Conservation (phyloP, 2,329 filamentous ascomycete species). For the Fusarium secorum region DNA sequence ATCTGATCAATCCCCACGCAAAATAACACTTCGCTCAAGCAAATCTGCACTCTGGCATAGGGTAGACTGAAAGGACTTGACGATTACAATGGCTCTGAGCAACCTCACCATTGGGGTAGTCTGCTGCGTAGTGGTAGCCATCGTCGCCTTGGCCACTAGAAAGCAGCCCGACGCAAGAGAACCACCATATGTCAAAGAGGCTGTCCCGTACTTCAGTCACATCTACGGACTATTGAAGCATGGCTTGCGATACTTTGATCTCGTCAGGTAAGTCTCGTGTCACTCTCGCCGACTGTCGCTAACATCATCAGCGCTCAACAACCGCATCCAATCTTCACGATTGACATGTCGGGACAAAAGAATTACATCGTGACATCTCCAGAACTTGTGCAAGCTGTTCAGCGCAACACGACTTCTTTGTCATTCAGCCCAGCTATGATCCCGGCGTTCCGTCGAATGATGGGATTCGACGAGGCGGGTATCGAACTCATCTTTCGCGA, state of each 20-base stretch:
- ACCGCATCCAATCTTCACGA: slow-evolving; percentile 36
- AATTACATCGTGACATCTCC: slow-evolving; percentile 37
- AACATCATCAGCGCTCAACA: slow-evolving; percentile 19
- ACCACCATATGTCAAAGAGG: slow-evolving; percentile 22
- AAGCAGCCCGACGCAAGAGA: slow-evolving; percentile 23
- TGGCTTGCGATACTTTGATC: slow-evolving; percentile 31
- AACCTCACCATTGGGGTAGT: slow-evolving; percentile 6
- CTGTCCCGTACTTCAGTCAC: slow-evolving; percentile 18
- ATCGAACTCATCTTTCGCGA: slow-evolving; percentile 36
- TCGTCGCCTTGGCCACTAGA: neutral
- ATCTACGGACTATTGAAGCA: slow-evolving; percentile 26
- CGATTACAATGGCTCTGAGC: slow-evolving; percentile 6
- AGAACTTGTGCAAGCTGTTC: slow-evolving; percentile 32
- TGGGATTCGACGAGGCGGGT: slow-evolving; percentile 29
- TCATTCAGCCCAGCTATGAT: slow-evolving; percentile 34
- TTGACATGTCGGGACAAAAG: slow-evolving; percentile 34
- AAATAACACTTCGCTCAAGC: neutral
- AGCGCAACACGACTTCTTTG: slow-evolving; percentile 23
- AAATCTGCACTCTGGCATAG: neutral
- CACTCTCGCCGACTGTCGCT: neutral
- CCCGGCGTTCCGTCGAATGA: slow-evolving; percentile 33
- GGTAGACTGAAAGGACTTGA: neutral
- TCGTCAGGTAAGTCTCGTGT: slow-evolving; percentile 6
- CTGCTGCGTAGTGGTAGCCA: slow-evolving; percentile 11
- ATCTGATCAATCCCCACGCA: neutral